Evolutionary conservation across 1,139 yeast species (phyloP), one percentile per base, ranked within the genome.

Genomic region (Casaregolazyma suthepensis): DNA sequence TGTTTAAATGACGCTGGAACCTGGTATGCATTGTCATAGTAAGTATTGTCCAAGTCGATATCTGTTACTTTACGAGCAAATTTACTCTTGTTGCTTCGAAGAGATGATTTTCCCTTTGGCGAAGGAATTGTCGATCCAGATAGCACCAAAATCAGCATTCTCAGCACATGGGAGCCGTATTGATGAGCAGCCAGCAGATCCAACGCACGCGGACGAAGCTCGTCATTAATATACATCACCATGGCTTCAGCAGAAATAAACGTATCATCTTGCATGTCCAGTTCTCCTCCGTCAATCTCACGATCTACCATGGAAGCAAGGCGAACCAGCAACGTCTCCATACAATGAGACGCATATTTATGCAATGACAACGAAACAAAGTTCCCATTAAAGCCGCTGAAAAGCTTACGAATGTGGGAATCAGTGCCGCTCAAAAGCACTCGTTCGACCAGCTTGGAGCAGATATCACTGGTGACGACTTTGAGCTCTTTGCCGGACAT

Each of bases 61-160:
- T 88, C 95, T 63, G 89, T 87, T 93, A 87, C 87, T 68, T 90
- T 90, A 68, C 98, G 81, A 1, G 97, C 96, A 66, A 87, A 85
- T 65, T 87, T 87, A 37, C 96, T 85, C 66, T 82, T 88, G 64
- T 89, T 89, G 45, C 96, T 87, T 66, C 99, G 79, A 60, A 90
- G 75, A 3, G 87, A 80, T 62, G 87, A 85, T 18, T 87, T 78
- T 60, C 78, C 76, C 0, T 86, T 80, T 1, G 93, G 73, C 1
- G 93, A 83, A n/a, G 96, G 96, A 56, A 89, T 72, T 56, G 83
- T 84, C 63, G 85, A 84, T 1, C 96, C 96, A 1, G 94, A 78
- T 44, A 89, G 70, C 37, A 90, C 80, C 53, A 90, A 73, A 45
- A 93, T 71, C 15, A 88, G 64, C 37, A 90, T 71, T 66, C 98